Percentiles rank a stretch among this genome's conserved stretches.
phyloP scores from a whole-genome alignment of 179 eudicot species.

The Sideroxylon spinosum region DNA sequence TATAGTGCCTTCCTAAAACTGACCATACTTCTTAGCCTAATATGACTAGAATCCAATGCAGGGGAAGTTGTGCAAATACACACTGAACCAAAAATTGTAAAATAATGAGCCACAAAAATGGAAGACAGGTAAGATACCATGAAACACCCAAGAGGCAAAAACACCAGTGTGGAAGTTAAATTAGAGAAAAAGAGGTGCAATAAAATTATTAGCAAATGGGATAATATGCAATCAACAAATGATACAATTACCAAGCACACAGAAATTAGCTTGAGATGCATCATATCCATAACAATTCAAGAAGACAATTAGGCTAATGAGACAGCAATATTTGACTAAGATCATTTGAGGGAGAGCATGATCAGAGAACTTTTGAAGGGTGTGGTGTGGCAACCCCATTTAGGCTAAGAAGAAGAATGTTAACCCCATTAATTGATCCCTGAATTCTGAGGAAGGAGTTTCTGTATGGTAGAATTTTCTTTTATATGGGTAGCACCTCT shows the following conservation, averaged over 20 bases:
- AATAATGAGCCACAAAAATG: background rate
- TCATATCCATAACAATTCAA: background rate
- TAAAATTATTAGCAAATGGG: background rate
- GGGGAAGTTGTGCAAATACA: background rate
- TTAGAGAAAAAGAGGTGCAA: background rate
- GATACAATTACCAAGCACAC: background rate
- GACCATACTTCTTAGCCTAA: background rate
- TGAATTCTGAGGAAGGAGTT: background rate
- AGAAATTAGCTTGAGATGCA: conserved; percentile 1
- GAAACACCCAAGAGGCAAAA: background rate
- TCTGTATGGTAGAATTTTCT: background rate
- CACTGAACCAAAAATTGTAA: background rate
- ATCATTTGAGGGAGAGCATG: too few relatives aligned
- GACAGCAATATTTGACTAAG: too few relatives aligned
- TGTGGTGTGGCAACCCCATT: background rate
- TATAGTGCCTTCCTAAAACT: too few relatives aligned
- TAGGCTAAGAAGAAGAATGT: background rate
- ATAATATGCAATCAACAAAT: background rate
- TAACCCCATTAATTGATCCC: background rate
- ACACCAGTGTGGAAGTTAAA: background rate
- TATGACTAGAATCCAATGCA: background rate
- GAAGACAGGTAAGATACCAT: background rate
- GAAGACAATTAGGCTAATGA: background rate
- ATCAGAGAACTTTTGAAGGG: too few relatives aligned
- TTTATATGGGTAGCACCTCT: background rate